Evolutionary conservation across 1,284 basidiomycete species (phyloP).

Genomic region (Apiotrichum domesticum): DNA sequence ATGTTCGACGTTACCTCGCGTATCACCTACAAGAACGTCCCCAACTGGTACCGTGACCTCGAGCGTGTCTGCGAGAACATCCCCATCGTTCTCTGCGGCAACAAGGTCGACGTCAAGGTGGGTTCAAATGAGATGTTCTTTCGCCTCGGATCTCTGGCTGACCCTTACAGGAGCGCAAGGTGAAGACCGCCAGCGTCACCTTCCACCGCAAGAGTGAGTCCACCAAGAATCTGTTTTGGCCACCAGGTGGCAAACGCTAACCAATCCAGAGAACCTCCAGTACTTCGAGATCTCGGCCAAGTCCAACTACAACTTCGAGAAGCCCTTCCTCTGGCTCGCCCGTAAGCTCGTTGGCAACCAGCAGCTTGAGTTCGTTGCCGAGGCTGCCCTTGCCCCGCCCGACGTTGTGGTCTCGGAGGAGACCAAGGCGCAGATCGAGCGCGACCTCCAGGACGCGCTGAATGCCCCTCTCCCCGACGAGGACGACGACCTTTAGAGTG

Average conservation of each 20-base stretch:
- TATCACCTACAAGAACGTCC: slow-evolving; percentile 99
- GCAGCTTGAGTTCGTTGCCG: slow-evolving; percentile 88
- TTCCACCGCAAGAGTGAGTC: slow-evolving; percentile 99
- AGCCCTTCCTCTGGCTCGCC: slow-evolving; percentile 99
- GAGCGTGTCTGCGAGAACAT: slow-evolving; percentile 99
- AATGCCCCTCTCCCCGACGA: slow-evolving; percentile 48
- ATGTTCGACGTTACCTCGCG: slow-evolving; percentile 99
- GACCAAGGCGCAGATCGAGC: slow-evolving; percentile 75
- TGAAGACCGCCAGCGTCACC: slow-evolving; percentile 96
- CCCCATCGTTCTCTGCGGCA: slow-evolving; percentile 97
- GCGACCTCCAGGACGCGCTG: slow-evolving; percentile 61
- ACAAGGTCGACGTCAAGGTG: slow-evolving; percentile 96
- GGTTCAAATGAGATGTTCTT: slow-evolving; percentile 54
- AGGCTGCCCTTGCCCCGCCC: slow-evolving; percentile 89
- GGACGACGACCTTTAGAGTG: slow-evolving; percentile 43
- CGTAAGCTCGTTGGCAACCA: slow-evolving; percentile 95
- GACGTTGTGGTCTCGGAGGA: slow-evolving; percentile 78
- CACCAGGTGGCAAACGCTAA: not conserved
- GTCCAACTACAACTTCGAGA: slow-evolving; percentile 99
- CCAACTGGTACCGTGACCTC: slow-evolving; percentile 99
- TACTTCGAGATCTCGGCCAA: slow-evolving; percentile 99
- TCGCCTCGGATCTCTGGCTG: not conserved
- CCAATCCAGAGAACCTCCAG: slow-evolving; percentile 73
- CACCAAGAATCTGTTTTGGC: slow-evolving; percentile 8
- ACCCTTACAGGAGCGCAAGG: slow-evolving; percentile 77